Percentiles rank a stretch among this genome's conserved stretches.
These are phyloP conservation scores for Blumeriella jaapii DNA, from an alignment of 2,329 filamentous ascomycete genomes.

Conservation along the genomic window DNA sequence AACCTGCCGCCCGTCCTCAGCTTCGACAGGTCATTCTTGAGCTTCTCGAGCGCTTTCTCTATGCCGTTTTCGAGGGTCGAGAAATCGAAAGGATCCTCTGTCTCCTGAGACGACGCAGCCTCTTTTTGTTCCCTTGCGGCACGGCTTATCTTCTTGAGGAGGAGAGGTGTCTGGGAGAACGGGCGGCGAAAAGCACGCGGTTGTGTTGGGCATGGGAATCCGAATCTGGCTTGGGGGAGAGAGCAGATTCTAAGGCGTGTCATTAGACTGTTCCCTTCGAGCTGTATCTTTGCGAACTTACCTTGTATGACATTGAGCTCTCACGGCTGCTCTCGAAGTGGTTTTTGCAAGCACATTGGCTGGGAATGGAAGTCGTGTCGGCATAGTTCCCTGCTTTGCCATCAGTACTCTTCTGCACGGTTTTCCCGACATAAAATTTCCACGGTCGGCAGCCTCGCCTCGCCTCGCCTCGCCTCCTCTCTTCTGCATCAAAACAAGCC, in stretches of 20 bases:
- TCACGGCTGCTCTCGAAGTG: background rate
- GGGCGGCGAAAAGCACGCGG: background rate
- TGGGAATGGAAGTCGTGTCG: slow-evolving; percentile 13
- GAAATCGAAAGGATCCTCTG: slow-evolving; percentile 49
- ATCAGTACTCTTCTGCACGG: background rate
- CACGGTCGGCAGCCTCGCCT: slow-evolving; percentile 9
- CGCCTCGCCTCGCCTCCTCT: slow-evolving; percentile 11
- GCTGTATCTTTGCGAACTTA: slow-evolving; percentile 1
- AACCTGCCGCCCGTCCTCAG: slow-evolving; percentile 50
- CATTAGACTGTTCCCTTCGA: slow-evolving; percentile 1
- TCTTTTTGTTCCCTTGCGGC: slow-evolving; percentile 15
- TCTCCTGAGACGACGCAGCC: slow-evolving; percentile 3
- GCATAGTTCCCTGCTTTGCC: slow-evolving; percentile 12
- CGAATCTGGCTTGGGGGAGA: background rate
- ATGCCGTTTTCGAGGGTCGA: slow-evolving; percentile 44
- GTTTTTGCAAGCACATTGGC: background rate
- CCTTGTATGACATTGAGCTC: slow-evolving; percentile 11
- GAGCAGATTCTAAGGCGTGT: slow-evolving; percentile 1
- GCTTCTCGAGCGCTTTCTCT: slow-evolving; percentile 38
- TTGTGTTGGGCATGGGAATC: slow-evolving; percentile 1
- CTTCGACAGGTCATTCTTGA: slow-evolving; percentile 51
- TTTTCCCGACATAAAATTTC: slow-evolving; percentile 3
- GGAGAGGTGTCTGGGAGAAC: slow-evolving; percentile 11
- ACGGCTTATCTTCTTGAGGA: slow-evolving; percentile 20
- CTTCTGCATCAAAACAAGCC: background rate